Percentiles rank a stretch among this genome's conserved stretches.
These are phyloP conservation scores for Kwoniella heveanensis DNA, from an alignment of 768 basidiomycete genomes.

Conservation along the genomic window DNA sequence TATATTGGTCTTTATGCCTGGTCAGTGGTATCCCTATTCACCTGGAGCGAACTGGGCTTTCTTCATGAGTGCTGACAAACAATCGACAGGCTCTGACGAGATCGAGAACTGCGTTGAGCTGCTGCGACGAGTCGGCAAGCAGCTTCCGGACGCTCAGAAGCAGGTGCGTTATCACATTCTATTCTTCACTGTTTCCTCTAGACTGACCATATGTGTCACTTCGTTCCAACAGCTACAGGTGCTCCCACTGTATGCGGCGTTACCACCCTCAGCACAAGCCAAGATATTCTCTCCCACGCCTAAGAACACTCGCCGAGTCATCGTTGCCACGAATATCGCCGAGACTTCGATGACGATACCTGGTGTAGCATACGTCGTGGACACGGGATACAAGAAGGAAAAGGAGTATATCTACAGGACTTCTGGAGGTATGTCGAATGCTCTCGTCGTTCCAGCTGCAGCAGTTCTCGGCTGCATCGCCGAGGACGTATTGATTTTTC, in stretches of 20 bases:
- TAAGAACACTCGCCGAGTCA: conserved; percentile 77
- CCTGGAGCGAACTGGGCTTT: not conserved
- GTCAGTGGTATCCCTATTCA: conserved; percentile 54
- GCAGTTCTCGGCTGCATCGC: too few species aligned
- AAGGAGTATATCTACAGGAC: conserved; percentile 74
- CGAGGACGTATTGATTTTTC: too few species aligned
- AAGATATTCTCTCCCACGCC: conserved; percentile 74
- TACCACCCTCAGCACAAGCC: conserved; percentile 74
- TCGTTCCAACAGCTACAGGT: conserved; percentile 64
- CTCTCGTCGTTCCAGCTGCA: not conserved
- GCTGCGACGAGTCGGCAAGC: conserved; percentile 68
- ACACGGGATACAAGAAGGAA: conserved; percentile 94
- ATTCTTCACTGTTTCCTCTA: not conserved
- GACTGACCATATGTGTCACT: not conserved
- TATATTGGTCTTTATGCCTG: conserved; percentile 90
- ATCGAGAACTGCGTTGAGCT: conserved; percentile 84
- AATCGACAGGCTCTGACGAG: conserved; percentile 81
- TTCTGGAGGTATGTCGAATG: conserved; percentile 64
- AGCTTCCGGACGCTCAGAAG: conserved; percentile 65
- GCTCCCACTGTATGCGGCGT: conserved; percentile 82
- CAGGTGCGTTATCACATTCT: conserved; percentile 58
- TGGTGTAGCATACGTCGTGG: conserved; percentile 91
- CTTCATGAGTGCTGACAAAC: conserved; percentile 3
- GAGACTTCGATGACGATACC: conserved; percentile 98
- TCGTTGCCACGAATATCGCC: conserved; percentile 95